phyloP scores from a whole-genome alignment of 2,329 filamentous ascomycete genomes.

The Albifimbria verrucaria region DNA sequence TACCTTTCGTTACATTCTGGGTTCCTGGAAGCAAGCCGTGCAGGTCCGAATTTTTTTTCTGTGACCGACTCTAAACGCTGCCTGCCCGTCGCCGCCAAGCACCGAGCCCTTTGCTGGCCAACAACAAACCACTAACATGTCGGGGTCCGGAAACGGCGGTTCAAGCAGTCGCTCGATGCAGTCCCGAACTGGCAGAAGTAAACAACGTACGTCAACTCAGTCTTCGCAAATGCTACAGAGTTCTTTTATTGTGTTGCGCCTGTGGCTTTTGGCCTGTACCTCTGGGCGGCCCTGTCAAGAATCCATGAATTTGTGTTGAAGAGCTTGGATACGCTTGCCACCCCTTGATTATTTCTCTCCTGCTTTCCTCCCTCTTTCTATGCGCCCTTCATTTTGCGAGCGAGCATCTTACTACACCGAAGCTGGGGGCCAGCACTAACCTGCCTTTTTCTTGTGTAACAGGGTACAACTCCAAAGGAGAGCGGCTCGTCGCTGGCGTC shows the following conservation, averaged over 20 bases:
- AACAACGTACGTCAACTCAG: conserved; percentile 70
- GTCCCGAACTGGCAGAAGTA: conserved; percentile 72
- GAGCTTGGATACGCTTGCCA: neutral
- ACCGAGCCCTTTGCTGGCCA: conserved; percentile 3
- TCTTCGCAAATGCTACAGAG: no score
- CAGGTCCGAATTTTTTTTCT: neutral
- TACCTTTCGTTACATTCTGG: conserved; percentile 1
- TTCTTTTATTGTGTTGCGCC: no score
- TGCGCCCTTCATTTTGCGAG: conserved; percentile 5
- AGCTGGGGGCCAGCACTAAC: neutral
- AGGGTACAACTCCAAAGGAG: conserved; percentile 92
- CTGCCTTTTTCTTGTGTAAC: conserved; percentile 15
- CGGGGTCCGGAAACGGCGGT: conserved; percentile 31
- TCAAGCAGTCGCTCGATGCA: conserved; percentile 57
- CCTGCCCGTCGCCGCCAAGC: neutral
- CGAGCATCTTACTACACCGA: conserved; percentile 5
- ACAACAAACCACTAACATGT: conserved; percentile 26
- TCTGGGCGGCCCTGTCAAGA: no score
- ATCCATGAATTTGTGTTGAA: no score
- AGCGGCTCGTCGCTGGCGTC: conserved; percentile 91
- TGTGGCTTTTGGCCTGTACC: conserved; percentile 1
- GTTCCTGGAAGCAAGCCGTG: neutral
- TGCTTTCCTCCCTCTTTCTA: conserved; percentile 10
- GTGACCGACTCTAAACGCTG: neutral
- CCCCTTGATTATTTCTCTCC: conserved; percentile 5